phyloP scores from a whole-genome alignment of 2,329 filamentous ascomycete species.

The Colletotrichum tropicale region DNA sequence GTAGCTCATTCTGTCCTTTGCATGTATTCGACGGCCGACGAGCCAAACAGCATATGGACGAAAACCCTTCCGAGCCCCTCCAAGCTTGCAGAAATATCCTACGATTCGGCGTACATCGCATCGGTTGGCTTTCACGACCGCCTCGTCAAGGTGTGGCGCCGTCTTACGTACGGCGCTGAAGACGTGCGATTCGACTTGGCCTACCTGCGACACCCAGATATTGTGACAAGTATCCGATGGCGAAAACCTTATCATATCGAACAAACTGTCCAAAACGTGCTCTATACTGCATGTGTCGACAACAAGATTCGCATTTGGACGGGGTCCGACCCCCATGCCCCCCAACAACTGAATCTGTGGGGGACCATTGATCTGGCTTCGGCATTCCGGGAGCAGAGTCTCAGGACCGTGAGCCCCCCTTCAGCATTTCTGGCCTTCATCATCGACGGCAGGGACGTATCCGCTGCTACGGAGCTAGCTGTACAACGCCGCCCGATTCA shows the following conservation, averaged over 20 bases:
- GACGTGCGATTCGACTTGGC: constrained; percentile 89
- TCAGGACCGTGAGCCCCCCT: constrained; percentile 8
- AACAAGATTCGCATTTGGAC: constrained; percentile 84
- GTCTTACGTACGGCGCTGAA: constrained; percentile 81
- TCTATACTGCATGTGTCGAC: constrained; percentile 89
- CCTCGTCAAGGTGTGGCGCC: constrained; percentile 91
- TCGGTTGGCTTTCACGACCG: constrained; percentile 80
- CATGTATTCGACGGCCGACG: constrained; percentile 63
- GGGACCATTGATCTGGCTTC: constrained; percentile 77
- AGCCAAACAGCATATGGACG: constrained; percentile 71
- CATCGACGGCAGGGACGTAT: constrained; percentile 81
- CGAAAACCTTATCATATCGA: constrained; percentile 77
- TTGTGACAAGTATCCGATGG: constrained; percentile 88
- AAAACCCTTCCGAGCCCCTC: constrained; percentile 74
- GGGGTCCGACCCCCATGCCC: constrained; percentile 71
- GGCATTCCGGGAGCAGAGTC: constrained; percentile 61
- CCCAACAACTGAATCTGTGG: constrained; percentile 80
- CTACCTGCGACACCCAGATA: constrained; percentile 83
- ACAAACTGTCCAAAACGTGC: constrained; percentile 81
- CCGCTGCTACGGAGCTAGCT: constrained; percentile 75
- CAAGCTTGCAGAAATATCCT: constrained; percentile 79
- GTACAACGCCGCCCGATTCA: constrained; percentile 54
- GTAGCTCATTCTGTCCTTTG: constrained; percentile 73
- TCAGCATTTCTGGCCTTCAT: constrained; percentile 63
- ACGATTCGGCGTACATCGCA: constrained; percentile 86